Conservation (phyloP, 345 rosid genomes). For the Linum usitatissimum region DNA sequence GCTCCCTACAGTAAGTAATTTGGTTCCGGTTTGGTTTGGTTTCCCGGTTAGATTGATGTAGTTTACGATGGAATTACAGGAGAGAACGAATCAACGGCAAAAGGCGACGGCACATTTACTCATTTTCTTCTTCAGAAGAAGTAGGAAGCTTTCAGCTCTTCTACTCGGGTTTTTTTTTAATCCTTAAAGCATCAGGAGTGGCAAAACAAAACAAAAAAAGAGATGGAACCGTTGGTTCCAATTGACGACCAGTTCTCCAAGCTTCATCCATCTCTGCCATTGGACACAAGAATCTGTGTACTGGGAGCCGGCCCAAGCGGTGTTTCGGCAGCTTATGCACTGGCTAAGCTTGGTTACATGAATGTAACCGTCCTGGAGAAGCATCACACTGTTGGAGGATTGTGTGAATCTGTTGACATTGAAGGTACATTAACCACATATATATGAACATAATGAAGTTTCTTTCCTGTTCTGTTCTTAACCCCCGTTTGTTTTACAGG, state of each 20-base stretch:
- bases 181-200: neutral
- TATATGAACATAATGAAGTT: neutral
- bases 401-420: constrained; percentile 63
- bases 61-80: neutral
- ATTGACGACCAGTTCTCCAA: constrained; percentile 45
- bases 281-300: constrained; percentile 43
- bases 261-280: constrained; percentile 49
- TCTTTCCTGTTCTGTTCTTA: neutral
- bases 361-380: constrained; percentile 49
- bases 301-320: constrained; percentile 64
- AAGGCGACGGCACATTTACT: too few species aligned
- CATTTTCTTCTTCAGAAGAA: neutral
- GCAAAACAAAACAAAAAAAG: neutral
- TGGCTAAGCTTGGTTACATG: constrained; percentile 46
- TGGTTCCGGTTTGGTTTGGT: neutral
- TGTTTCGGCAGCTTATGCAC: constrained; percentile 54
- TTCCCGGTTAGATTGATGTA: neutral
- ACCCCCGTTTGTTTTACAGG: constrained; percentile 22
- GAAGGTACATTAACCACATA: constrained; percentile 29
- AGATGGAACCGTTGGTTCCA: constrained; percentile 33
- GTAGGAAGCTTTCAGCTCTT: neutral
- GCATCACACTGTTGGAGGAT: constrained; percentile 49
- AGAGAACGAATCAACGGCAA: too few species aligned
- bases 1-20: neutral
- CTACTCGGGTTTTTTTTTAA: neutral